Percentiles rank a stretch among this genome's conserved stretches.
Evolutionary conservation across 331 rosid genomes (phyloP).

Genomic region (Stylosanthes scabra): DNA sequence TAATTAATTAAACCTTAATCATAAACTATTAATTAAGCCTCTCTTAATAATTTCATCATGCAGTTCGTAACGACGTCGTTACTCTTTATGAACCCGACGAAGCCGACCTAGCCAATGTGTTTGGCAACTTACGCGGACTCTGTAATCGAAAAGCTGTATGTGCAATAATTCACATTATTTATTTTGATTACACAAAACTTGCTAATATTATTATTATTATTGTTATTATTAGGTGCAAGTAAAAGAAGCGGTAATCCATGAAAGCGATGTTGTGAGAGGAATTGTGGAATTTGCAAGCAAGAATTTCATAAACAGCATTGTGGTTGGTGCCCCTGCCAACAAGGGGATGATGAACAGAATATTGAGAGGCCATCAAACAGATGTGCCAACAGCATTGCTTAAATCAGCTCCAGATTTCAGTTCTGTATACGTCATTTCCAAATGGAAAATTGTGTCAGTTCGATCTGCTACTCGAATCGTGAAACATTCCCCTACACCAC

Average conservation of each 20-base stretch:
- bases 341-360: slow-evolving; percentile 62
- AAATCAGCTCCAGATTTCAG: slow-evolving; percentile 81
- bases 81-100: slow-evolving; percentile 51
- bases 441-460: slow-evolving; percentile 73
- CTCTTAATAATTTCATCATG: too few relatives aligned
- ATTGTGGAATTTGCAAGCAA: slow-evolving; percentile 54
- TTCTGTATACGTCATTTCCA: slow-evolving; percentile 78
- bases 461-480: slow-evolving; percentile 67
- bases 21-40: not conserved
- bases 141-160: slow-evolving; percentile 79
- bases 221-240: slow-evolving; percentile 53
- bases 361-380: slow-evolving; percentile 52
- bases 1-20: not conserved
- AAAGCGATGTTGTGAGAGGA: slow-evolving; percentile 68
- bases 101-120: slow-evolving; percentile 47
- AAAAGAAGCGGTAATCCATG: slow-evolving; percentile 76
- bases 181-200: too few relatives aligned
- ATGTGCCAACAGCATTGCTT: slow-evolving; percentile 58
- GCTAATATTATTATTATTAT: too few relatives aligned
- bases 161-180: not conserved
- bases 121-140: slow-evolving; percentile 61
- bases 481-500: slow-evolving; percentile 49
- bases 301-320: slow-evolving; percentile 61
- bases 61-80: slow-evolving; percentile 34
- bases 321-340: slow-evolving; percentile 70